These are phyloP conservation scores for Talaromyces marneffei DNA, from an alignment of 2,329 filamentous ascomycete genomes.

Conservation along the genomic window DNA sequence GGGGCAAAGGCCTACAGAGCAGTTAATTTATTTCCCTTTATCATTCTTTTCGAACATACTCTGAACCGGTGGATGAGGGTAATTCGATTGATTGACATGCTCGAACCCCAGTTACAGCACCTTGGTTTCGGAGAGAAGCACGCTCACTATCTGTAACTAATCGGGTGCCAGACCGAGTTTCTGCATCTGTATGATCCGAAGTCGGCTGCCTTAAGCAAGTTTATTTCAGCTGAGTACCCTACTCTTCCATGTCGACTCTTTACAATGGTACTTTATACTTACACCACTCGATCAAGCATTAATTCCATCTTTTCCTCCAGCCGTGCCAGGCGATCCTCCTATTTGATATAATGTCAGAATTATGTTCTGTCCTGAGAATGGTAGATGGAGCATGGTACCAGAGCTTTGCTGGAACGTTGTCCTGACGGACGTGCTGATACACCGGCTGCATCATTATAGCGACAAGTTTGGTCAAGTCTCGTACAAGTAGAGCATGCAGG, in stretches of 20 bases:
- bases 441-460: slow-evolving; percentile 11
- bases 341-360: neutral
- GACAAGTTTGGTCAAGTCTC: slow-evolving; percentile 18
- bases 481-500: slow-evolving; percentile 20
- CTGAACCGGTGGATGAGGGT: neutral
- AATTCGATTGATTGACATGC: neutral
- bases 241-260: no score
- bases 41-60: neutral
- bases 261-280: neutral
- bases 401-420: neutral
- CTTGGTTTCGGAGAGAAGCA: neutral
- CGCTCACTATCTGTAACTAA: neutral
- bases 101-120: neutral
- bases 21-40: neutral
- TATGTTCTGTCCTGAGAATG: neutral
- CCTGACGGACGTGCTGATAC: neutral
- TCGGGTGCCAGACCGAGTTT: neutral
- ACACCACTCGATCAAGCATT: slow-evolving; percentile 13
- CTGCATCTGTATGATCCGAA: neutral
- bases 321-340: slow-evolving; percentile 15
- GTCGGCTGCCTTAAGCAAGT: neutral
- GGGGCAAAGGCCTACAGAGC: neutral
- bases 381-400: neutral
- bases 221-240: neutral
- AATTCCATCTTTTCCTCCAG: slow-evolving; percentile 16